Evolutionary conservation across 169 alveolate genomes (phyloP), one percentile per base, ranked within the genome.

Genomic region (Eimeria falciformis): DNA sequence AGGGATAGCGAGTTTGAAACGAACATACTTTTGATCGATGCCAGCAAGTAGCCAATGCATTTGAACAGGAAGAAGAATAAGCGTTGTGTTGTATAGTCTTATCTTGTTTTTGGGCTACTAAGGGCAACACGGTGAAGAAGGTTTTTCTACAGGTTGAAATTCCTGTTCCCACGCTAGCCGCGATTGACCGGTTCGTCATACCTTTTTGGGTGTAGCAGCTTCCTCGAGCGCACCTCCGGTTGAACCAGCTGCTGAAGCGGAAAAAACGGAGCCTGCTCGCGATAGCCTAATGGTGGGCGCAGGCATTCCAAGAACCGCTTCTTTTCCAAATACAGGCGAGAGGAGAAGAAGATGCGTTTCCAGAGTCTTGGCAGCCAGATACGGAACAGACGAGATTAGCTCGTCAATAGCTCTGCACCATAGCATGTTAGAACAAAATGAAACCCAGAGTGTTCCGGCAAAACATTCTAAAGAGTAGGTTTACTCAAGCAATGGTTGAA

Each of bases 341-440:
- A 94, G 91, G 29, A 94, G 89, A n/a, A 91, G 91, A 56, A 94
- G 27, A 46, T 91, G 93, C 40, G 95, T 92, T 40, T 94, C 96
- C 45, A 94, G 79, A n/a, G 92, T 92, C 78, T 94, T 94, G 40
- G 92, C 87, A n/a, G 96, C 96, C 58, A 94, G 45, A 29, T 92
- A 94, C 17, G 94, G 94, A 9, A 94, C 89, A 18, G 93, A 89
- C 33, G 93, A 43, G 17, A 89, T 55, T 2, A 89, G 89, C 65
- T 89, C 93, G 89, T 89, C 88, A 14, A 78, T 46, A 2, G 56
- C 82, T 5, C 89, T 73, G 84, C 27, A 27, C 29, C 33, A 12
- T 21, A 50, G 62, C 62, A 50, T 56, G 68, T 21, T 21, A 56
- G 18, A 56, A 56, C 18, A 56, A 56, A 18, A 56, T 21, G 21